These are phyloP conservation scores for Brettanomyces naardenensis DNA, from an alignment of 805 yeast species.

Conservation along the genomic window DNA sequence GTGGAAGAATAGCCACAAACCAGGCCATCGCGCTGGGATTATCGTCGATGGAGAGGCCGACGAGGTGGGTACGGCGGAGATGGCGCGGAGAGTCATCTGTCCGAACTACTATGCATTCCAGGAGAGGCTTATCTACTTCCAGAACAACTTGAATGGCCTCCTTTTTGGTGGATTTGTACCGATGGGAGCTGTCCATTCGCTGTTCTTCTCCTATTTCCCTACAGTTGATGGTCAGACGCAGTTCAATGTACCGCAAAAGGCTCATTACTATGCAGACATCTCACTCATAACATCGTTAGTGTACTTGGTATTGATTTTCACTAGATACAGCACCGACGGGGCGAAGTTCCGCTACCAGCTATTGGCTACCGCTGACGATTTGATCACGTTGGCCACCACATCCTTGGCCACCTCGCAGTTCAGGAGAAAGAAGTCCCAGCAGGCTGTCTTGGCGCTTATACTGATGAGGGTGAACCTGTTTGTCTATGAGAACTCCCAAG, in stretches of 20 bases:
- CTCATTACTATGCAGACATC: slow-evolving; percentile 8
- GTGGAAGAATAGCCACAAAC: not conserved
- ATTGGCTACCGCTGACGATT: not conserved
- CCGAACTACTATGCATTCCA: slow-evolving; percentile 1
- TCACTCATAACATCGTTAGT: slow-evolving; percentile 8
- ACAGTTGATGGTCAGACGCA: not conserved
- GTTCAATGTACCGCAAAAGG: slow-evolving; percentile 7
- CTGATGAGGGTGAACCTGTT: slow-evolving; percentile 2
- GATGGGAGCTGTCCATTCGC: slow-evolving; percentile 1
- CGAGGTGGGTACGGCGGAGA: not conserved
- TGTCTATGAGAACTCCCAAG: slow-evolving; percentile 1
- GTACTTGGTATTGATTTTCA: slow-evolving; percentile 6
- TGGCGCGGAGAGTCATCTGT: not conserved
- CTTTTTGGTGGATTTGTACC: slow-evolving; percentile 1
- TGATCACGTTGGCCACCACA: not conserved
- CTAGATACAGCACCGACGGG: not conserved
- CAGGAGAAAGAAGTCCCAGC: slow-evolving; percentile 4
- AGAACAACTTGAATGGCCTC: not conserved
- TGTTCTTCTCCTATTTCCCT: not conserved
- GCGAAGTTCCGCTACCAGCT: not conserved
- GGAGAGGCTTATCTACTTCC: slow-evolving; percentile 2
- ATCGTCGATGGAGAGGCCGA: not conserved
- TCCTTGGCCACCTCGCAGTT: slow-evolving; percentile 9
- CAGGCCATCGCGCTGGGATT: not conserved
- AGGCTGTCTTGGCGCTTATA: slow-evolving; percentile 7